phyloP scores from a whole-genome alignment of 202 grass and related monocot species.

The Brachypodium distachyon region DNA sequence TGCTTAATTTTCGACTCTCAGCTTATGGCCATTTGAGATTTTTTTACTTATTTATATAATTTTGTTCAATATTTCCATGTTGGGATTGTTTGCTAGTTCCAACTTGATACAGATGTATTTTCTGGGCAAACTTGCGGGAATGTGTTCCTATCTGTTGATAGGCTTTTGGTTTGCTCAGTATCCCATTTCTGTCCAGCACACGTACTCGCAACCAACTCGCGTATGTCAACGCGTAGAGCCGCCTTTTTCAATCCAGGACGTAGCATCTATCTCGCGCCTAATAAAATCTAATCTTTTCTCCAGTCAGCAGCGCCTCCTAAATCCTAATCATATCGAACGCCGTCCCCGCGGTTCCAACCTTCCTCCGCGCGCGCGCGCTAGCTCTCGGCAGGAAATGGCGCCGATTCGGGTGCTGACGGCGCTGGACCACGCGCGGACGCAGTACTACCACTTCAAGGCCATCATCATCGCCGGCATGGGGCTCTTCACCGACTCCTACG shows the following conservation, averaged over 20 bases:
- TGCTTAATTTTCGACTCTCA: too few species aligned
- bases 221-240: slow-evolving; percentile 17
- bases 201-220: too few species aligned
- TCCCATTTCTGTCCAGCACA: background rate
- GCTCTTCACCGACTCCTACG: slow-evolving; percentile 73
- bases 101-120: too few species aligned
- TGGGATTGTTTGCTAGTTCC: too few species aligned
- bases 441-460: slow-evolving; percentile 71
- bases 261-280: background rate
- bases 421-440: slow-evolving; percentile 57
- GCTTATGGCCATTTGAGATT: too few species aligned
- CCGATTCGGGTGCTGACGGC: slow-evolving; percentile 31
- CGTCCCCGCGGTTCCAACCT: background rate
- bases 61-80: too few species aligned
- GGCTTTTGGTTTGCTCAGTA: slow-evolving; percentile 24
- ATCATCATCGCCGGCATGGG: slow-evolving; percentile 72
- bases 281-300: background rate
- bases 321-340: too few species aligned
- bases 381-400: background rate
- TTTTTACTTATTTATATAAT: too few species aligned
- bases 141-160: too few species aligned
- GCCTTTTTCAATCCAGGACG: slow-evolving; percentile 13
- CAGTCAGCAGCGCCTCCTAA: background rate
- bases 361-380: background rate
- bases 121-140: too few species aligned